Evolutionary conservation across 176 grass and related monocot species (phyloP).

Genomic region (Avena insularis): DNA sequence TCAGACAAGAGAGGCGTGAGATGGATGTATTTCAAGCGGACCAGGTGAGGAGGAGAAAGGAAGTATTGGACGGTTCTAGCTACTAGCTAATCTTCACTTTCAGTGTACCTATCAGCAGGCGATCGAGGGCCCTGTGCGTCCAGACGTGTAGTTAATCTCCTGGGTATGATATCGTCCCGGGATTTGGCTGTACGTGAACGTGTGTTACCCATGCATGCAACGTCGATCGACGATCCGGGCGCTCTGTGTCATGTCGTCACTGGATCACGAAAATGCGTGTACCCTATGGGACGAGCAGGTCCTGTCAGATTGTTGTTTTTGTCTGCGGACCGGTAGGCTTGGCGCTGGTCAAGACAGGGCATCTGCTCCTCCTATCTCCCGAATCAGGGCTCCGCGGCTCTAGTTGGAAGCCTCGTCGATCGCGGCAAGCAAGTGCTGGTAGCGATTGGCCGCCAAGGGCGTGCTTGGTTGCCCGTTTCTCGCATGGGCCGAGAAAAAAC

Average conservation of each 20-base stretch:
- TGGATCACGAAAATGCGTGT: constrained; percentile 27
- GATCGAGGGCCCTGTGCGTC: constrained; percentile 44
- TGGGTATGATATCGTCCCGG: constrained; percentile 10
- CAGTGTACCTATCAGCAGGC: background rate
- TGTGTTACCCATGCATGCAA: background rate
- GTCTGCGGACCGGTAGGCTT: constrained; percentile 40
- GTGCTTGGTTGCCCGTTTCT: no score
- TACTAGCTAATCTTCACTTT: background rate
- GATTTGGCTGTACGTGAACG: constrained; percentile 50
- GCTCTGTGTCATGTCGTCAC: constrained; percentile 8
- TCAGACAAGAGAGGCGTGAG: constrained; percentile 18
- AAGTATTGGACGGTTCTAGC: constrained; percentile 40
- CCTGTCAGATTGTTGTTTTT: constrained; percentile 43
- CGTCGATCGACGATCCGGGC: background rate
- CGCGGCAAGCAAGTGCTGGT: no score
- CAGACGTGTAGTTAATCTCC: constrained; percentile 26
- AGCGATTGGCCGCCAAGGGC: no score
- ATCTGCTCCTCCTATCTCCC: background rate
- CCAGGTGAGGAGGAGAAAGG: constrained; percentile 22
- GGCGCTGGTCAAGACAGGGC: constrained; percentile 23
- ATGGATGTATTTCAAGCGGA: background rate
- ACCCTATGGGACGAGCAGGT: constrained; percentile 30
- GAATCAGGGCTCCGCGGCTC: background rate
- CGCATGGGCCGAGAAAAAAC: no score
- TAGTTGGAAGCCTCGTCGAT: background rate